Evolutionary conservation across 2,329 filamentous ascomycete species (phyloP).

Genomic region (Penicillium hesseltinei): DNA sequence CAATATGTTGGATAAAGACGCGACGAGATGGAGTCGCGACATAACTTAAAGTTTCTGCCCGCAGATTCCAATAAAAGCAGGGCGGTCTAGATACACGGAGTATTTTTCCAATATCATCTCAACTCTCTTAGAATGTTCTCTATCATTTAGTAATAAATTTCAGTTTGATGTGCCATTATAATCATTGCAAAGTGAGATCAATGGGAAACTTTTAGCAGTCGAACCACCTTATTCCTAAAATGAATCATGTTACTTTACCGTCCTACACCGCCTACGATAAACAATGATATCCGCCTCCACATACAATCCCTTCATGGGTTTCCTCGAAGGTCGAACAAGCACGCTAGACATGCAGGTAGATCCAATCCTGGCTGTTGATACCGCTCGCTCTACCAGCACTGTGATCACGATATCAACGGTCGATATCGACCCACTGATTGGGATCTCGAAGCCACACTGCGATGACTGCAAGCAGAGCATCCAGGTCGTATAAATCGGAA

Average conservation of each 20-base stretch:
- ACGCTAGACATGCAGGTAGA: neutral
- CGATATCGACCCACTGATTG: neutral
- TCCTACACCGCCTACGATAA: neutral
- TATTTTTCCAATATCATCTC: neutral
- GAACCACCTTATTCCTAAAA: neutral
- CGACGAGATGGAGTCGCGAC: neutral
- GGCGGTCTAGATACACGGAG: neutral
- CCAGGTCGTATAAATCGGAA: neutral
- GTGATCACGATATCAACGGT: neutral
- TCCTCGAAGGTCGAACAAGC: neutral
- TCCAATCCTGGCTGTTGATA: neutral
- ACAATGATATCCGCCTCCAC: neutral
- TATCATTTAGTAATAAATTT: neutral
- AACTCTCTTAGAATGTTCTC: neutral
- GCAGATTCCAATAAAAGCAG: neutral
- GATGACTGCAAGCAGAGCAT: too few species aligned
- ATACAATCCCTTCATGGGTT: neutral
- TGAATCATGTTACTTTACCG: neutral
- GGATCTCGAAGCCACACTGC: neutral
- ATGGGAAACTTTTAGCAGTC: neutral
- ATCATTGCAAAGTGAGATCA: neutral
- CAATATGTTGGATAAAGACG: neutral
- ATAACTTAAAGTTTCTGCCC: neutral
- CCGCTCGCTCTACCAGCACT: neutral
- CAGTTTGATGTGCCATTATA: neutral